Base-by-base conservation (phyloP, 306 rosid species). In the Calophaca sinica region DNA sequence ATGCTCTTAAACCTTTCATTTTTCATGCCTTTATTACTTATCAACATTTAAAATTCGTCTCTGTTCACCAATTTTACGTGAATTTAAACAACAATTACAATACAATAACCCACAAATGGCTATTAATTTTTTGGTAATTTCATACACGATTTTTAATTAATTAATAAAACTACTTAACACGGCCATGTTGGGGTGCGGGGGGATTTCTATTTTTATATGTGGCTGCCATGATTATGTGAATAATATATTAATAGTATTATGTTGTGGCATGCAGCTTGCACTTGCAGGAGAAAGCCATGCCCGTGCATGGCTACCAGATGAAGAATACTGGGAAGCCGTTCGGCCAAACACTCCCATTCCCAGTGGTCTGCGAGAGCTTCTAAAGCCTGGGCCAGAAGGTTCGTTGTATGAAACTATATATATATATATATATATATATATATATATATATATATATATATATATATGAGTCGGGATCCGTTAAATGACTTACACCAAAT, bases 261-360 rank as follows among this genome's bases (percentile, higher is more conserved):
- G 32, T 52, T 54, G 54, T 28, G 75, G 28, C 12, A 3, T 64
- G 69, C 69, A 63, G 80, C 38, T 75, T 65, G 73, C 38, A 39
- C 9, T 64, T 2, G 14, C 9, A 5, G 29, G 74, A 44, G 68
- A 31, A 39, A 13, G 57, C 20, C 54, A 41, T 42, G 57, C 26
- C 7, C 55, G 10, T 70, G 65, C 11, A 0, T 6, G 6, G 4
- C 6, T 35, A 4, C 28, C 42, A 0, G 72, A 52, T 0, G 64
- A 78, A 62, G 72, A 49, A 5, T 69, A 38, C 6, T 78, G 76
- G 76, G 29, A 61, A 26, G 70, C 57, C 32, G 26, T 78, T 78
- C 69, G 76, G 76, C 82, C 82, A 2, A 77, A 69, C 46, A 77
- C 63, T 68, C 76, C 81, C 10, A 70, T 78, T 14, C 82, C 82